A percentile compares a stretch with the other conserved stretches of the same genome.
Evolutionary conservation across 2,329 filamentous ascomycete species (phyloP).

Genomic region (Tolypocladium endophyticum): DNA sequence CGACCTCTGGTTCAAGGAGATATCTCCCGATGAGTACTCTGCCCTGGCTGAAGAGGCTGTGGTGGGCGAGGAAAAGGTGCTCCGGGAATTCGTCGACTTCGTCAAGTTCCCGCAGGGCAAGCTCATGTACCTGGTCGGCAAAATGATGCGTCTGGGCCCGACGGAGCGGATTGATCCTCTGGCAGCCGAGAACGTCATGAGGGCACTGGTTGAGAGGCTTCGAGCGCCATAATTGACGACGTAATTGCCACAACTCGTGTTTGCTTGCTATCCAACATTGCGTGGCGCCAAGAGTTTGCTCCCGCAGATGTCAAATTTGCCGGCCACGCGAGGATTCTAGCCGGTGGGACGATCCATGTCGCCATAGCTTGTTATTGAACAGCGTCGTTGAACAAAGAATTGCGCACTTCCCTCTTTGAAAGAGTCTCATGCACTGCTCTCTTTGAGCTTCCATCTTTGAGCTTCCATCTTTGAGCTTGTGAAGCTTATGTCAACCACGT

Average conservation of each 20-base stretch:
- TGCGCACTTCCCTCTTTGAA: too few relatives aligned
- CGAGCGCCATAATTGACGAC: background rate
- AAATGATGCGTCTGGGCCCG: constrained; percentile 43
- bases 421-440: too few relatives aligned
- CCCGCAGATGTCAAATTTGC: background rate
- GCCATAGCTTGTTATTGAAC: background rate
- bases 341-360: background rate
- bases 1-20: constrained; percentile 44
- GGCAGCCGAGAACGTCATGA: constrained; percentile 37
- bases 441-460: too few relatives aligned
- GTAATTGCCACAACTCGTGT: background rate
- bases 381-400: too few relatives aligned
- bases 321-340: background rate
- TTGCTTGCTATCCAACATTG: background rate
- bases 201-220: constrained; percentile 15
- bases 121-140: constrained; percentile 50
- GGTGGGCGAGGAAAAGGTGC: constrained; percentile 33
- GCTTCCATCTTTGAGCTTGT: too few relatives aligned
- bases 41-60: constrained; percentile 33
- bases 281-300: background rate
- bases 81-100: constrained; percentile 33
- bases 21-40: constrained; percentile 35
- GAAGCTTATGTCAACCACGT: too few relatives aligned
- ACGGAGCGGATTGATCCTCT: constrained; percentile 44
- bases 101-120: constrained; percentile 44